A percentile compares a stretch with the other conserved stretches of the same genome.
These are phyloP conservation scores for Nitzschia sp. DNA, from an alignment of 108 stramenopile species.

Conservation along the genomic window DNA sequence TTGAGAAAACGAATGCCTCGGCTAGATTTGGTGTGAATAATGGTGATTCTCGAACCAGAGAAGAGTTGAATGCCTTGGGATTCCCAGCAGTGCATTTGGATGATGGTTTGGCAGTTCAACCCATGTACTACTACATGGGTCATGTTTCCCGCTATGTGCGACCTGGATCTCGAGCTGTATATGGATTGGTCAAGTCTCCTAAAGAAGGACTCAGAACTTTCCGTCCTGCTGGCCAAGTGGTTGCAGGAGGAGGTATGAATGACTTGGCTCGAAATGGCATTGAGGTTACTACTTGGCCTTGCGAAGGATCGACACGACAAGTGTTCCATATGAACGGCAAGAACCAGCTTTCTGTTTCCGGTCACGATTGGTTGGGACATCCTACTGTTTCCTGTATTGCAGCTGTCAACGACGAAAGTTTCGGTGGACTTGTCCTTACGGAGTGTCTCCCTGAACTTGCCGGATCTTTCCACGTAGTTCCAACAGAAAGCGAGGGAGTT, in stretches of 20 bases:
- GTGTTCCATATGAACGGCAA: slow-evolving; percentile 53
- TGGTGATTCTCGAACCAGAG: slow-evolving; percentile 73
- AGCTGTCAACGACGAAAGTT: slow-evolving; percentile 36
- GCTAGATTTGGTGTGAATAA: slow-evolving; percentile 55
- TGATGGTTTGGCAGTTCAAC: slow-evolving; percentile 69
- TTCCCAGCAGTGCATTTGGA: slow-evolving; percentile 72
- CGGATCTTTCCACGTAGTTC: slow-evolving; percentile 48
- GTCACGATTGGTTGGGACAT: slow-evolving; percentile 76
- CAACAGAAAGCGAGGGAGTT: slow-evolving; percentile 1
- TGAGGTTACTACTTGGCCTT: slow-evolving; percentile 81
- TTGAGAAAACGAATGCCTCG: slow-evolving; percentile 48
- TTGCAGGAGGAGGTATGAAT: slow-evolving; percentile 79
- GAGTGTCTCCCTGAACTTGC: slow-evolving; percentile 20
- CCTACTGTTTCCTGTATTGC: slow-evolving; percentile 69
- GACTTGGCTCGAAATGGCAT: slow-evolving; percentile 80
- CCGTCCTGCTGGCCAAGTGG: slow-evolving; percentile 54
- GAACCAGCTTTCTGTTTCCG: slow-evolving; percentile 56
- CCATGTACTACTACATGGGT: slow-evolving; percentile 89
- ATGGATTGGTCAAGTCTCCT: slow-evolving; percentile 49
- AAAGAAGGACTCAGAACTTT: slow-evolving; percentile 56
- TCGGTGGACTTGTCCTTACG: slow-evolving; percentile 43
- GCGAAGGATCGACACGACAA: slow-evolving; percentile 88
- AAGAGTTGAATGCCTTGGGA: slow-evolving; percentile 77
- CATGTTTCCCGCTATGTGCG: slow-evolving; percentile 83
- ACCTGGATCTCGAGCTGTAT: slow-evolving; percentile 66